Evolutionary conservation across 1,139 yeast species (phyloP), one percentile per base, ranked within the genome.

Genomic region (Blastobotrys raffinosifermentans): DNA sequence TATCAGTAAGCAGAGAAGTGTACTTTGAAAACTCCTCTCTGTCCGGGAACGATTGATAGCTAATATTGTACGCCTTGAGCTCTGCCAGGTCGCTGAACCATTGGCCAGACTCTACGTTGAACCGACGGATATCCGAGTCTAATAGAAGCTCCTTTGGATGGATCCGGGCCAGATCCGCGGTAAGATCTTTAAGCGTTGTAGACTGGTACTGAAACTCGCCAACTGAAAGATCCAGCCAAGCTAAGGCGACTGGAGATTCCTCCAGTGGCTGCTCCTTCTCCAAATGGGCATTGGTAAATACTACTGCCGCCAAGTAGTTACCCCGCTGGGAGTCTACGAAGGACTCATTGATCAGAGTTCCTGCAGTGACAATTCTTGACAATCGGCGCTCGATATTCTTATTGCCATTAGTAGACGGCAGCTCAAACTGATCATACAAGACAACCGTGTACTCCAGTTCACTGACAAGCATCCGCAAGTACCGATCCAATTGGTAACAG

Each of bases 191-290:
- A 15, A 74, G 52, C 0, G 73, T 70, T 0, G 87, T 76, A 31
- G 74, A 75, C 50, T 83, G 83, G 2, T 78, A 78, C 50, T 69
- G 75, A 34, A 86, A 74, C 25, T 77, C 80, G 0, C 97, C 97
- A 1, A 91, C 76, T 0, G 94, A 81, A 1, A 91, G 66, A 58
- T 91, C 97, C 25, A 82, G 73, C 98, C 98, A 91, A 14, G 91
- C 74, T 4, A 91, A 55, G 0, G 96, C 96, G 2, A 87, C 57
- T 58, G 41, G 69, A 59, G 49, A 70, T 0, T 71, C 63, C 11
- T 65, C 61, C 23, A 58, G 55, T 7, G 34, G 37, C 2, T 10
- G 19, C 2, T 29, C 23, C 17, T 37, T 23, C 8, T 42, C 45
- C 7, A 46, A 11, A 23, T 47, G 50, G 5, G 42, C 29, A 14